phyloP scores from a whole-genome alignment of 31 red algal genomes.

The Bonnemaisonia californica region DNA sequence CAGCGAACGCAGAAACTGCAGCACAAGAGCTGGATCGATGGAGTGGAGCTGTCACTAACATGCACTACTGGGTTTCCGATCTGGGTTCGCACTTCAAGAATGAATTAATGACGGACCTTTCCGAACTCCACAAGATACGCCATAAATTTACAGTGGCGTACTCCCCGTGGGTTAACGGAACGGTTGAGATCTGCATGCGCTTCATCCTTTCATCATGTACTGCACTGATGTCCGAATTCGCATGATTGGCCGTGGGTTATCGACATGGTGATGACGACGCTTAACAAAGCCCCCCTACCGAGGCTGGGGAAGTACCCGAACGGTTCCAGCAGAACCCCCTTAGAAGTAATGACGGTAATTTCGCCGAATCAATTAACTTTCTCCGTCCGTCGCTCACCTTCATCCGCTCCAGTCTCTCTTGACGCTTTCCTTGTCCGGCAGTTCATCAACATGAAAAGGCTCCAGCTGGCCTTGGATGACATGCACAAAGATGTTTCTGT shows the following conservation, averaged over 20 bases:
- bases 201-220: not conserved
- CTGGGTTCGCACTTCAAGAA: constrained; percentile 40
- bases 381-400: not conserved
- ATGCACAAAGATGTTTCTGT: constrained; percentile 5
- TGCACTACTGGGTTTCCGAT: constrained; percentile 33
- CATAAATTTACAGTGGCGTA: not conserved
- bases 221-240: not conserved
- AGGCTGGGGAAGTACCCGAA: not conserved
- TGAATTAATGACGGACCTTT: not conserved
- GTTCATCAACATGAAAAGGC: not conserved
- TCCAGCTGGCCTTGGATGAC: not conserved
- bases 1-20: not conserved
- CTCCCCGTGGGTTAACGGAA: constrained; percentile 3
- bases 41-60: not conserved
- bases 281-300: not conserved
- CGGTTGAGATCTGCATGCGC: not conserved
- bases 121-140: not conserved
- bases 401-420: not conserved
- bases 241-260: not conserved
- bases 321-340: not conserved
- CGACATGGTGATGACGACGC: not conserved
- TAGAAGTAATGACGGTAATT: constrained; percentile 1
- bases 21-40: not conserved
- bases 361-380: not conserved
- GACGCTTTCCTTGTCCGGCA: not conserved